phyloP scores from a whole-genome alignment of 345 rosid genomes.

The Camelina hispida region DNA sequence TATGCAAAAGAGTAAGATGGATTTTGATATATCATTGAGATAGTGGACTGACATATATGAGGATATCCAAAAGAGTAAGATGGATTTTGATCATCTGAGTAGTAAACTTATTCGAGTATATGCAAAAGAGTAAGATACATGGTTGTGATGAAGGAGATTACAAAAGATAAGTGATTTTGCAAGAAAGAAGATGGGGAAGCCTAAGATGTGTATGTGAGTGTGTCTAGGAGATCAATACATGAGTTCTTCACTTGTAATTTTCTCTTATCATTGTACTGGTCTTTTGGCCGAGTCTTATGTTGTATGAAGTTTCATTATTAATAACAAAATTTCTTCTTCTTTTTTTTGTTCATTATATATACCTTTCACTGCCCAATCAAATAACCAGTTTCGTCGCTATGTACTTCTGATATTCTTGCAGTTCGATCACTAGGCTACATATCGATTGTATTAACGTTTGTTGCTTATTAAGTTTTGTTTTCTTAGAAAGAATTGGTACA shows the following conservation, averaged over 20 bases:
- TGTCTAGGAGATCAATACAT: not conserved
- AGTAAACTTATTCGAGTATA: not conserved
- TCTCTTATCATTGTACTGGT: not conserved
- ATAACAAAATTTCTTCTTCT: not conserved
- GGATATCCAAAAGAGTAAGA: not conserved
- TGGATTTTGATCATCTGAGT: not conserved
- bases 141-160: not conserved
- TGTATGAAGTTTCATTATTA: not conserved
- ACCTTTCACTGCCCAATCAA: not conserved
- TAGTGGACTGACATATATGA: not conserved
- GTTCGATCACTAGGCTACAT: not conserved
- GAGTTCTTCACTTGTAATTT: not conserved
- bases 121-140: not conserved
- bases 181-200: not conserved
- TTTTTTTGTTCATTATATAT: not conserved
- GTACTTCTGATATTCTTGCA: not conserved
- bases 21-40: not conserved
- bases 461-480: not conserved
- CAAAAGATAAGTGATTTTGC: not conserved
- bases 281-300: not conserved
- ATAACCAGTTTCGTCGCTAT: constrained; percentile 1
- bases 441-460: not conserved
- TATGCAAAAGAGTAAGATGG: constrained; percentile 7
- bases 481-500: not conserved
- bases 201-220: not conserved